Evolutionary conservation across 768 basidiomycete genomes (phyloP).

Genomic region (Piloderma croceum): DNA sequence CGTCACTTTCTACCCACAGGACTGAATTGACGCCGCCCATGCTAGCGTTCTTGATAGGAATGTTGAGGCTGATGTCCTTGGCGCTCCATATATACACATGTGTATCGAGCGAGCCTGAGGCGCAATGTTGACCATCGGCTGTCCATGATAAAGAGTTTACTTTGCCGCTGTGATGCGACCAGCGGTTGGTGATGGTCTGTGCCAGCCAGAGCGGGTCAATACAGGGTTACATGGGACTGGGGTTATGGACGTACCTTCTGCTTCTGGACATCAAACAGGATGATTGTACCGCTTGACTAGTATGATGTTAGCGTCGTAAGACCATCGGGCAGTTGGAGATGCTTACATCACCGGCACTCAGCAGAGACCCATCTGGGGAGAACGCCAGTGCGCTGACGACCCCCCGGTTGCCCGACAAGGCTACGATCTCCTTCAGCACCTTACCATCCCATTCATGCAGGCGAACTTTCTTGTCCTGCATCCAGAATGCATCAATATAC

Average conservation of each 20-base stretch:
- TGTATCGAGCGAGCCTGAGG: conserved; percentile 89
- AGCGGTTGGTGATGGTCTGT: conserved; percentile 65
- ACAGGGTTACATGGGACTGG: background rate
- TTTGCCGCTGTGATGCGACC: conserved; percentile 83
- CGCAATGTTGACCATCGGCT: conserved; percentile 66
- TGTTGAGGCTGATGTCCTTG: conserved; percentile 60
- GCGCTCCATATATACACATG: conserved; percentile 87
- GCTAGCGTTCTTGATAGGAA: conserved; percentile 80
- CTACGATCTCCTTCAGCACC: conserved; percentile 46
- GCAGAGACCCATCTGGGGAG: conserved; percentile 65
- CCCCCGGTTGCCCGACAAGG: conserved; percentile 65
- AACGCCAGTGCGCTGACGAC: conserved; percentile 71
- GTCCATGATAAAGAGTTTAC: conserved; percentile 78
- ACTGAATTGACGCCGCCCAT: conserved; percentile 82
- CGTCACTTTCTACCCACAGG: conserved; percentile 59
- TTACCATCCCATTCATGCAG: conserved; percentile 71
- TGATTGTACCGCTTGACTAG: conserved; percentile 77
- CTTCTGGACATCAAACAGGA: conserved; percentile 66
- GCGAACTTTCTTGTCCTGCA: conserved; percentile 68
- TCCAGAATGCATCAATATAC: conserved; percentile 2
- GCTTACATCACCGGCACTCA: conserved; percentile 86
- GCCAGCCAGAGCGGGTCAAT: background rate
- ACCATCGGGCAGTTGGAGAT: too few species aligned
- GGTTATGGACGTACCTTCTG: conserved; percentile 43
- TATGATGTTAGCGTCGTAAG: background rate